Evolutionary conservation across 2,329 filamentous ascomycete genomes (phyloP), one percentile per base, ranked within the genome.

Genomic region (Exophiala lecanii-corni): DNA sequence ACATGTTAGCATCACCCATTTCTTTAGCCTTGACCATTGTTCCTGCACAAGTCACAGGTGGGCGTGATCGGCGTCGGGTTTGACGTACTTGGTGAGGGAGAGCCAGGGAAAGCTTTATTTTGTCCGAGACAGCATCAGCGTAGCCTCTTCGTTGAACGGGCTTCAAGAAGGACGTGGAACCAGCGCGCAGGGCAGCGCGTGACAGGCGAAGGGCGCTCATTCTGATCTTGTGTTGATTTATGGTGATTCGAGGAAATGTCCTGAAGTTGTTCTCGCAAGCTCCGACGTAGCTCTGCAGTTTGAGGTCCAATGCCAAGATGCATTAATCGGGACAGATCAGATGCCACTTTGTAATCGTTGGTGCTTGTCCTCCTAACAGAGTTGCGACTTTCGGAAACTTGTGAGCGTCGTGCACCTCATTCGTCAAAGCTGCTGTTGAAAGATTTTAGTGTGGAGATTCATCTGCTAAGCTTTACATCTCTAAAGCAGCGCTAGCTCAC

Each of bases 61-160:
- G 19, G 16, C 9, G 23, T 34, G 20, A 25, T 19, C 15, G 16
- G 9, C 12, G 16, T 13, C 39, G 17, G 9, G 9, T 37, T 38
- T 52, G 43, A 50, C 86, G 72, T 88, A 97, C 92, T 89, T 96
- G 86, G 75, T 97, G 91, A 74, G 92, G 92, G 61, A 98, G 86
- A 68, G 86, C 82, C 75, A 98, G 78, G 78, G 88, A 95, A 75
- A 98, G 83, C 83, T 94, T 94, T 79, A 98, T 94, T 82, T 91
- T 91, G 79, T 91, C 86, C 63, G 82, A 74, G 60, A 88, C 82
- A 58, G 85, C 85, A 67, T 91, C 86, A 62, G 86, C 92, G 70
- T 98, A 98, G 62, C 84, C 83, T 78, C 92, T 82, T 70, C 88
- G 84, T 76, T 89, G 85, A 57, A 87, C 63, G 60, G 85, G 81